phyloP scores from a whole-genome alignment of 768 basidiomycete genomes.

The Grammothele lineata region DNA sequence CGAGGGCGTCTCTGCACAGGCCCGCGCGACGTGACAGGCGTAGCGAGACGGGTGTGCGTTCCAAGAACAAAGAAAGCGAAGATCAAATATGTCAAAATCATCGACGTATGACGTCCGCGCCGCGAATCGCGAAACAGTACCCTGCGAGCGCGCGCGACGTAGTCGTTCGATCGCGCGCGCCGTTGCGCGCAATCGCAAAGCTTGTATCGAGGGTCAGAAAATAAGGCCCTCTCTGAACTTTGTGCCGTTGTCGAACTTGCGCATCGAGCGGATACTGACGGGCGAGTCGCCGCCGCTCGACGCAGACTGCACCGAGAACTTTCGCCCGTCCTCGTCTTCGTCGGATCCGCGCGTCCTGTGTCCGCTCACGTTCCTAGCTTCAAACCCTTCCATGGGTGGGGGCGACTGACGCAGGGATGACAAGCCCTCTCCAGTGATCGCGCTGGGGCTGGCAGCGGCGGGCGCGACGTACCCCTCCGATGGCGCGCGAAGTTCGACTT shows the following conservation, averaged over 20 bases:
- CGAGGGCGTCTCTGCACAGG: no score
- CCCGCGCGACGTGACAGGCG: no score
- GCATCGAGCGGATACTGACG: conserved; percentile 19
- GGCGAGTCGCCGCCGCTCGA: neutral
- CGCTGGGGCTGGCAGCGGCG: neutral
- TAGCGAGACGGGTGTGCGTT: no score
- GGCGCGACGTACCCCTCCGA: neutral
- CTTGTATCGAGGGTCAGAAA: no score
- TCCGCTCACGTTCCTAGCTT: conserved; percentile 14
- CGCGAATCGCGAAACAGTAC: no score
- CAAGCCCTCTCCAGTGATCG: neutral
- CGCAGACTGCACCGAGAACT: conserved; percentile 18
- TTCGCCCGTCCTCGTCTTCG: conserved; percentile 8
- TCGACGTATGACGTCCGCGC: no score
- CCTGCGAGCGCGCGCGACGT: no score
- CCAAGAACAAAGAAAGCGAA: no score
- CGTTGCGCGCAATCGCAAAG: no score
- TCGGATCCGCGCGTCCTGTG: neutral
- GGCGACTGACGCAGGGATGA: neutral
- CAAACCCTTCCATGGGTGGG: conserved; percentile 5
- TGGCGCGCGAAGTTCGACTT: conserved; percentile 14
- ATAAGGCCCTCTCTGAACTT: conserved; percentile 26
- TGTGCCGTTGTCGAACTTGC: conserved; percentile 26
- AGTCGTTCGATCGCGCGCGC: no score
- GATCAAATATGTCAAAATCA: no score